Conservation (phyloP, 2,329 filamentous ascomycete species). For the Metarhizium guizhouense region DNA sequence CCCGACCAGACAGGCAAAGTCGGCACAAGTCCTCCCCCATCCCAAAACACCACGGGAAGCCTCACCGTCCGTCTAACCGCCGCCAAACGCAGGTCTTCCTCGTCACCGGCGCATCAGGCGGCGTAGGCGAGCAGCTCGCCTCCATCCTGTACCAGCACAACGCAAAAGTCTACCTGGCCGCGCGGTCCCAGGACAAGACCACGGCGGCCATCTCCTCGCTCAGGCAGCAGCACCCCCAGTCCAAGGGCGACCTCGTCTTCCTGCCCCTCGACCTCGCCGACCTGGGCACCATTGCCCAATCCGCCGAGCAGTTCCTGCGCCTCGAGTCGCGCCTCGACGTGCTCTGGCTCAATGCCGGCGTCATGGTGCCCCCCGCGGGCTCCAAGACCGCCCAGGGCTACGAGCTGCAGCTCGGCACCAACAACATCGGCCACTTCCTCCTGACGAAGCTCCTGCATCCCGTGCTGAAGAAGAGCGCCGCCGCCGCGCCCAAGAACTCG, state of each 20-base stretch:
- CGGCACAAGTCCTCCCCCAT: too few relatives aligned
- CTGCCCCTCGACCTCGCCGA: slow-evolving; percentile 33
- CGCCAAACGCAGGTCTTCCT: slow-evolving; percentile 19
- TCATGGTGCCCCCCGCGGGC: slow-evolving; percentile 30
- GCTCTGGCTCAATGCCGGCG: slow-evolving; percentile 35
- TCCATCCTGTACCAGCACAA: slow-evolving; percentile 45
- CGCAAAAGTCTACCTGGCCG: slow-evolving; percentile 44
- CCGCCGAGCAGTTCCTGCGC: slow-evolving; percentile 15
- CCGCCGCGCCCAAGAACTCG: neutral
- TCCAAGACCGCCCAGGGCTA: slow-evolving; percentile 31
- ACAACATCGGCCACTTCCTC: neutral
- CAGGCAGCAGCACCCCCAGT: slow-evolving; percentile 21
- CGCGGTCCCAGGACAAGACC: slow-evolving; percentile 34
- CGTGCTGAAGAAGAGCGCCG: neutral
- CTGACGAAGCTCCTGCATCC: neutral
- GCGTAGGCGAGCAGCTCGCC: slow-evolving; percentile 41
- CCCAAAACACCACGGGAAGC: too few relatives aligned
- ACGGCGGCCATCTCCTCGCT: slow-evolving; percentile 33
- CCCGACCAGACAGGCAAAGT: too few relatives aligned
- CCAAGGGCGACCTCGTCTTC: slow-evolving; percentile 28
- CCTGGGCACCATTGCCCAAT: slow-evolving; percentile 18
- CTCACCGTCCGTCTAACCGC: too few relatives aligned
- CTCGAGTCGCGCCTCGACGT: slow-evolving; percentile 24
- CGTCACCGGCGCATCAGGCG: slow-evolving; percentile 32
- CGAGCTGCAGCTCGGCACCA: slow-evolving; percentile 22